phyloP scores from a whole-genome alignment of 2,329 filamentous ascomycete species.

The Metarhizium brunneum region DNA sequence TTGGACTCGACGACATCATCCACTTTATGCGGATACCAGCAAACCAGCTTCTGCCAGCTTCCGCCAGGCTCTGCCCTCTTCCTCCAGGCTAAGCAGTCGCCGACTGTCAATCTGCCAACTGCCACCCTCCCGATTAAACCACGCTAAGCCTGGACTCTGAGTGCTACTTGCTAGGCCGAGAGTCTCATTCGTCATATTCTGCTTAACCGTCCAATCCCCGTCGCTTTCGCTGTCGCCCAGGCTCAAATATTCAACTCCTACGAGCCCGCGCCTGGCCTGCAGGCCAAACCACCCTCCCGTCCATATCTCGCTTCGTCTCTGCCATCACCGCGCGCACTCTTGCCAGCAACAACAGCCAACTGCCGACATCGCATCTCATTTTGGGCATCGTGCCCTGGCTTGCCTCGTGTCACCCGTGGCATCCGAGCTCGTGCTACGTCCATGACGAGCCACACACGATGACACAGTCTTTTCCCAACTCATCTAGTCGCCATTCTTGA shows the following conservation, averaged over 20 bases:
- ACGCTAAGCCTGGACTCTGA: conserved; percentile 5
- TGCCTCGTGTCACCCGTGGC: conserved; percentile 2
- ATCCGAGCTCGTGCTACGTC: conserved; percentile 12
- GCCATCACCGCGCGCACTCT: not conserved
- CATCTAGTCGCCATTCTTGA: conserved; percentile 14
- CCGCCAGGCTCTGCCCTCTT: not conserved
- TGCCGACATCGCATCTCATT: not conserved
- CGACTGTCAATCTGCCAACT: too few relatives aligned
- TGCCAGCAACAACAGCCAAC: not conserved
- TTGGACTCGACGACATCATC: not conserved
- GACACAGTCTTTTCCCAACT: conserved; percentile 16
- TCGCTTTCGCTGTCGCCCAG: conserved; percentile 1
- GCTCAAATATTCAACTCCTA: not conserved
- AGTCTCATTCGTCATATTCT: conserved; percentile 9
- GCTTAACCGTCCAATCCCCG: conserved; percentile 4
- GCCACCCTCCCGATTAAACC: not conserved
- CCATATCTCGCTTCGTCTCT: not conserved
- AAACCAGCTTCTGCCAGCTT: not conserved
- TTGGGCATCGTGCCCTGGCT: conserved; percentile 3
- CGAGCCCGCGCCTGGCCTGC: not conserved
- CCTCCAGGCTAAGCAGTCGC: not conserved
- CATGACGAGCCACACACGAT: conserved; percentile 27
- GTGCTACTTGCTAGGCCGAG: conserved; percentile 8
- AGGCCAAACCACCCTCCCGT: not conserved
- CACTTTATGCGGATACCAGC: not conserved